These are phyloP conservation scores for Aureobasidium uvarum DNA, from an alignment of 2,329 filamentous ascomycete genomes.

Conservation along the genomic window DNA sequence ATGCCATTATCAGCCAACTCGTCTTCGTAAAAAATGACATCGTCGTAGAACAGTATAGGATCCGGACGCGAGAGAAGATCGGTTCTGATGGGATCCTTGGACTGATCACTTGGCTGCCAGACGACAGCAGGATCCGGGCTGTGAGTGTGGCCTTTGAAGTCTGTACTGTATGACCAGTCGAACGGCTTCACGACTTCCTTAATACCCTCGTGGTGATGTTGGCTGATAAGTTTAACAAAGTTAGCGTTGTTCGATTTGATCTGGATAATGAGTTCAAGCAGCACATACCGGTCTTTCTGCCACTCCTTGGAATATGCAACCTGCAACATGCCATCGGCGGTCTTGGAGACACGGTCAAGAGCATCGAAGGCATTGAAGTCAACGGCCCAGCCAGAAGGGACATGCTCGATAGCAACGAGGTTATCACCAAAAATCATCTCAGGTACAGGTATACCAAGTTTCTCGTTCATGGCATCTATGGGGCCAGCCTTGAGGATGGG, in stretches of 20 bases:
- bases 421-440: conserved; percentile 99
- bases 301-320: conserved; percentile 91
- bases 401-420: conserved; percentile 70
- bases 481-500: conserved; percentile 90
- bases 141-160: conserved; percentile 70
- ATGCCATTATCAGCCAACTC: conserved; percentile 98
- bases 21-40: conserved; percentile 94
- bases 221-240: conserved; percentile 49
- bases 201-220: conserved; percentile 78
- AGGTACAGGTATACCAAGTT: conserved; percentile 80
- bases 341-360: conserved; percentile 90
- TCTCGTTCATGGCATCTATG: conserved; percentile 79
- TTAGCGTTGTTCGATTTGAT: conserved; percentile 15
- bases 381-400: conserved; percentile 72
- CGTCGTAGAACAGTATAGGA: conserved; percentile 94
- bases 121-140: conserved; percentile 26
- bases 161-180: conserved; percentile 96
- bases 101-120: conserved; percentile 36
- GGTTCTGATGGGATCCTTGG: conserved; percentile 67
- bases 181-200: conserved; percentile 93
- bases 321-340: conserved; percentile 82
- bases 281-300: conserved; percentile 64
- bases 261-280: conserved; percentile 39
- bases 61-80: conserved; percentile 84
- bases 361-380: conserved; percentile 83